Evolutionary conservation across 495 filamentous ascomycete genomes (phyloP).

Genomic region (Xylaria longipes): DNA sequence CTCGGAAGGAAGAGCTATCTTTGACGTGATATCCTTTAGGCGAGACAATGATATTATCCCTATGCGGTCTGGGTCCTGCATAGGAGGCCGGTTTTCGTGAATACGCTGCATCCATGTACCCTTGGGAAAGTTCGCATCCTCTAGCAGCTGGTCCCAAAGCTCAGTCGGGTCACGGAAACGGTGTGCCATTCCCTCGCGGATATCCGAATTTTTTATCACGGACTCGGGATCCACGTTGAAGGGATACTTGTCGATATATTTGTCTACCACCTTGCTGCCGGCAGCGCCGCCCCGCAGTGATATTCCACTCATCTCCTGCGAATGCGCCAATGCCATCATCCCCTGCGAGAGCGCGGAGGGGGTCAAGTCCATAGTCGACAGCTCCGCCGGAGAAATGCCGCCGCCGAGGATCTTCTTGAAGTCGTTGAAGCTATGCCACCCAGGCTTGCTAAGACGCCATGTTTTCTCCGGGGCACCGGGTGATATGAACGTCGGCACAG

Average conservation of each 20-base stretch:
- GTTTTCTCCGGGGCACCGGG: neutral
- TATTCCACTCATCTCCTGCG: neutral
- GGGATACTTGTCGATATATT: neutral
- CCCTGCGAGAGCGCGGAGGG: neutral
- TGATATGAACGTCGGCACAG: neutral
- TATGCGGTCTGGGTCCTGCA: neutral
- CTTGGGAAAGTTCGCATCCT: slow-evolving; percentile 12
- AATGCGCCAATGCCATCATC: slow-evolving; percentile 12
- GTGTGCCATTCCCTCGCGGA: neutral
- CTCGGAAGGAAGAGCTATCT: neutral
- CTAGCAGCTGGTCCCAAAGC: slow-evolving; percentile 16
- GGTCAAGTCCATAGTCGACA: neutral
- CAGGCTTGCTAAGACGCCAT: neutral
- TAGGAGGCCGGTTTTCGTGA: slow-evolving; percentile 3
- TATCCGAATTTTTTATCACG: neutral
- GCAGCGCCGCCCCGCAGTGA: slow-evolving; percentile 13
- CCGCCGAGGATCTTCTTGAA: slow-evolving; percentile 20
- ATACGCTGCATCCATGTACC: neutral
- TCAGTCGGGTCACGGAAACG: slow-evolving; percentile 1
- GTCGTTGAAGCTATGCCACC: neutral
- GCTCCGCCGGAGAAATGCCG: neutral
- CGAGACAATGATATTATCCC: neutral
- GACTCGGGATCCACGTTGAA: neutral
- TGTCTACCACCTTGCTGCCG: neutral
- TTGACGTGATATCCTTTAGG: neutral